Conservation (phyloP, 2,329 filamentous ascomycete species). For the Trichophyton schoenleinii region DNA sequence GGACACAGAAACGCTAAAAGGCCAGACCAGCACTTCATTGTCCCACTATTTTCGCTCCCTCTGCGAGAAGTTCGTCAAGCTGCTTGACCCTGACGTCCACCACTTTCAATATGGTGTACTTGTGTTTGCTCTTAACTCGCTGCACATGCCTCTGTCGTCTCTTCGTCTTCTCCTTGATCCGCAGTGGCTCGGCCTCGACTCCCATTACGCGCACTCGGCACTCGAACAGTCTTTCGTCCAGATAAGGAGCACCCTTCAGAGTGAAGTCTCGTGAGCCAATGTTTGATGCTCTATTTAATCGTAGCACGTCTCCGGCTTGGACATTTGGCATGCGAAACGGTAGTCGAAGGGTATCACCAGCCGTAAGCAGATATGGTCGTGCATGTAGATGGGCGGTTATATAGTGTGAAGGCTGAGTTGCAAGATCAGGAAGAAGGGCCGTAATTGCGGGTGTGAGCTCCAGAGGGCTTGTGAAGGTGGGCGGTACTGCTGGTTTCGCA, state of each 20-base stretch:
- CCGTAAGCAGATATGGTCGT: conserved; percentile 39
- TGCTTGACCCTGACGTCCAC: conserved; percentile 62
- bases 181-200: conserved; percentile 66
- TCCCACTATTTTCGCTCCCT: conserved; percentile 29
- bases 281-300: conserved; percentile 70
- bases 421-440: conserved; percentile 33
- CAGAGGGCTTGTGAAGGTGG: conserved; percentile 27
- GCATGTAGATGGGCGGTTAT: conserved; percentile 37
- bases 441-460: conserved; percentile 32
- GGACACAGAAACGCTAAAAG: background rate
- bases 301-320: conserved; percentile 68
- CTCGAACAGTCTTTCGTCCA: conserved; percentile 73
- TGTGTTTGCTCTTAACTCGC: conserved; percentile 77
- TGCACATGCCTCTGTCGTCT: conserved; percentile 55
- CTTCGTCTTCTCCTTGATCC: conserved; percentile 71
- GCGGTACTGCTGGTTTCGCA: conserved; percentile 26
- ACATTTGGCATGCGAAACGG: conserved; percentile 69
- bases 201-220: conserved; percentile 78
- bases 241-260: conserved; percentile 64
- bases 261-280: conserved; percentile 86
- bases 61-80: conserved; percentile 40
- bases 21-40: conserved; percentile 8
- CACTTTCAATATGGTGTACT: conserved; percentile 74
- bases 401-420: conserved; percentile 35
- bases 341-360: conserved; percentile 61